phyloP scores from a whole-genome alignment of 345 rosid genomes.

The Eucalyptus decipiens region DNA sequence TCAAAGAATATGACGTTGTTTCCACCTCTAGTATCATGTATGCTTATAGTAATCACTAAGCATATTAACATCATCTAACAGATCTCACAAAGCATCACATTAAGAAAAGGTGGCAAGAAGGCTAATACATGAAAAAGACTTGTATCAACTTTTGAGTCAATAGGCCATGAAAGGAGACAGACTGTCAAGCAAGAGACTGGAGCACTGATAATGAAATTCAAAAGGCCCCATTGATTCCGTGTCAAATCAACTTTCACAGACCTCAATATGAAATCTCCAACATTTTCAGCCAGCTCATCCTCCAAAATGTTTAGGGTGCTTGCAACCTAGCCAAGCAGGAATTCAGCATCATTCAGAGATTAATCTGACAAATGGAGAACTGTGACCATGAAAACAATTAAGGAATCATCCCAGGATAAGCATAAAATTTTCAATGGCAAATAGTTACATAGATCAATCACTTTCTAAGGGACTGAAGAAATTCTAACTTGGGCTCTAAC shows the following conservation, averaged over 20 bases:
- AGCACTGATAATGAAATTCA: neutral
- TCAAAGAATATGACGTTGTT: neutral
- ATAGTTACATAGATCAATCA: neutral
- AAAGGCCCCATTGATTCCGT: neutral
- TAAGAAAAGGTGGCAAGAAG: neutral
- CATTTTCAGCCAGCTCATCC: conserved; percentile 50
- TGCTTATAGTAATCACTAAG: neutral
- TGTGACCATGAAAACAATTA: neutral
- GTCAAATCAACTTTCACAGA: conserved; percentile 8
- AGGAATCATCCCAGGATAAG: neutral
- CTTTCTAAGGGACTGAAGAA: neutral
- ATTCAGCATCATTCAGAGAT: neutral
- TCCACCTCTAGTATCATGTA: neutral
- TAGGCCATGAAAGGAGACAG: neutral
- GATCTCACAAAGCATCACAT: neutral
- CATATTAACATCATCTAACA: neutral
- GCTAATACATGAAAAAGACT: neutral
- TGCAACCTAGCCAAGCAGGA: conserved; percentile 47
- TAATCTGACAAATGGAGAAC: neutral
- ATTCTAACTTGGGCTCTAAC: neutral
- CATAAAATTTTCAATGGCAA: neutral
- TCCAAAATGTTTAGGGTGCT: conserved; percentile 72
- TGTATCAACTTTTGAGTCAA: neutral
- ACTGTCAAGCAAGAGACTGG: neutral
- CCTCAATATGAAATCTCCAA: conserved; percentile 93